A percentile compares a stretch with the other conserved stretches of the same genome.
Evolutionary conservation across 2,329 filamentous ascomycete species (phyloP).

Genomic region (Ambrosiella beaveri): DNA sequence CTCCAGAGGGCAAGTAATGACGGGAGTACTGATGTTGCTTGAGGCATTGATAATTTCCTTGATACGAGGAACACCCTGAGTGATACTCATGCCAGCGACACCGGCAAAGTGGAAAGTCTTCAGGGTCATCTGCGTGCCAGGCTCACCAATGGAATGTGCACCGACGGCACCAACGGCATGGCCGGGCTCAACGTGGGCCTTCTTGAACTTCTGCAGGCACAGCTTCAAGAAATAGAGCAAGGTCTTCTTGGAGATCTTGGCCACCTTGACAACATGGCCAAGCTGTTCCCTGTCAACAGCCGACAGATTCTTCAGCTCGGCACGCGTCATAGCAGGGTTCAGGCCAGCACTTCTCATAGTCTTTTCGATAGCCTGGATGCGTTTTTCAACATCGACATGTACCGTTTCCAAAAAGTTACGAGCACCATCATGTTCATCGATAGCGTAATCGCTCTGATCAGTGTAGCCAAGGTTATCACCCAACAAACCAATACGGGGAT

Average conservation of each 20-base stretch:
- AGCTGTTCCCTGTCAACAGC: slow-evolving; percentile 15
- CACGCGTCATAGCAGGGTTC: slow-evolving; percentile 17
- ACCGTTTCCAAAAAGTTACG: slow-evolving; percentile 69
- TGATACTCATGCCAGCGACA: slow-evolving; percentile 99
- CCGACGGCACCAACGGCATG: slow-evolving; percentile 93
- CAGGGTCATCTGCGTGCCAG: slow-evolving; percentile 95
- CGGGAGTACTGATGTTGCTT: slow-evolving; percentile 79
- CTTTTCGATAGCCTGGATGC: slow-evolving; percentile 42
- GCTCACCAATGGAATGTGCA: slow-evolving; percentile 94
- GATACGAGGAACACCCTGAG: slow-evolving; percentile 96
- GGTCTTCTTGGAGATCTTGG: slow-evolving; percentile 64
- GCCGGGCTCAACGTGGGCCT: slow-evolving; percentile 80
- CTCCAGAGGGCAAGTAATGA: slow-evolving; percentile 73
- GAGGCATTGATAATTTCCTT: slow-evolving; percentile 99
- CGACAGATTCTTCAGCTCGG: slow-evolving; percentile 14
- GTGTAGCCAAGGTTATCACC: slow-evolving; percentile 48
- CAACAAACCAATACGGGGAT: slow-evolving; percentile 43
- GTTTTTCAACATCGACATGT: slow-evolving; percentile 47
- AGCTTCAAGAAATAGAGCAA: slow-evolving; percentile 60
- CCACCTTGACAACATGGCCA: slow-evolving; percentile 48
- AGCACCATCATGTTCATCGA: slow-evolving; percentile 68
- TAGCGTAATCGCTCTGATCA: slow-evolving; percentile 48
- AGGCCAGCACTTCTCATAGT: slow-evolving; percentile 36
- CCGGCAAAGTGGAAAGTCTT: slow-evolving; percentile 99
- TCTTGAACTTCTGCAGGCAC: slow-evolving; percentile 79